These are phyloP conservation scores for Alternaria sp. DNA, from an alignment of 2,329 filamentous ascomycete genomes.

Conservation along the genomic window DNA sequence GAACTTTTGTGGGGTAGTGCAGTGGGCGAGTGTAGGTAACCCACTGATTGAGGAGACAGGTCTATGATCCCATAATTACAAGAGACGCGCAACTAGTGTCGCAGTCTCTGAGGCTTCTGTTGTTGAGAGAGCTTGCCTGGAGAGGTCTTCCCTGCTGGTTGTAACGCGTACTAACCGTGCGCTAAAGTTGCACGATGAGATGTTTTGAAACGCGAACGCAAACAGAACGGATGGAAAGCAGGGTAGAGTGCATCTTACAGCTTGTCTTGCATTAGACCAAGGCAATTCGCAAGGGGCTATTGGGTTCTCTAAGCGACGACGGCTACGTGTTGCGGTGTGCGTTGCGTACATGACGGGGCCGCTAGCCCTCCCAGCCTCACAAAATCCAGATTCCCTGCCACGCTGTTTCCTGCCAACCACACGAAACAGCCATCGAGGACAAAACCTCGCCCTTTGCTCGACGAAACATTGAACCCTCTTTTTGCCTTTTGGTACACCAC, in stretches of 20 bases:
- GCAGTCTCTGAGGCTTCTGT: not conserved
- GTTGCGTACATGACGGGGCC: slow-evolving; percentile 25
- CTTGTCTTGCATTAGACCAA: slow-evolving; percentile 3
- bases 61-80: not conserved
- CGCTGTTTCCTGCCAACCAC: slow-evolving; percentile 21
- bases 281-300: not conserved
- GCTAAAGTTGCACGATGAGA: slow-evolving; percentile 7
- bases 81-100: not conserved
- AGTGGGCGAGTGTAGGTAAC: not conserved
- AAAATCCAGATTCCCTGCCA: slow-evolving; percentile 28
- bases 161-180: slow-evolving; percentile 2
- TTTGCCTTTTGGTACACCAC: slow-evolving; percentile 11
- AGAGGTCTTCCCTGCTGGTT: not conserved
- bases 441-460: slow-evolving; percentile 27
- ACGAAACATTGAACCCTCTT: slow-evolving; percentile 17
- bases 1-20: slow-evolving; percentile 4
- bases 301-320: slow-evolving; percentile 23
- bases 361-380: slow-evolving; percentile 30
- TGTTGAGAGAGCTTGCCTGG: not conserved
- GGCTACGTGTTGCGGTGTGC: slow-evolving; percentile 37
- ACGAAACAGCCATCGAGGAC: slow-evolving; percentile 11
- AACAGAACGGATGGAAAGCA: slow-evolving; percentile 1
- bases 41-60: not conserved
- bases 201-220: slow-evolving; percentile 4
- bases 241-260: slow-evolving; percentile 5